These are phyloP conservation scores for Lanzia echinophila DNA, from an alignment of 2,329 filamentous ascomycete genomes.

Conservation along the genomic window DNA sequence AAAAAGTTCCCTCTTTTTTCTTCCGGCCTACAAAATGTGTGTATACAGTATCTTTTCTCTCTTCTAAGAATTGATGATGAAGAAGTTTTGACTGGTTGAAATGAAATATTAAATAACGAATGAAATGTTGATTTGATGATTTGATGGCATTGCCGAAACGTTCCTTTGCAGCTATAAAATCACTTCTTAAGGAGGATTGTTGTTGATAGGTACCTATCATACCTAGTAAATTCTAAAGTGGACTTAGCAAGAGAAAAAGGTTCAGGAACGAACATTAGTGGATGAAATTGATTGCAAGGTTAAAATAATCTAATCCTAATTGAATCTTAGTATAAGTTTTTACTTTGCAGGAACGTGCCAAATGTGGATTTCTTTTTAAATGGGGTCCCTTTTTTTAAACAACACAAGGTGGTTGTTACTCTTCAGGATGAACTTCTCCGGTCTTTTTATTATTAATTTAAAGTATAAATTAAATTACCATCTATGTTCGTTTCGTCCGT, in stretches of 20 bases:
- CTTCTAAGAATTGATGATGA: no score
- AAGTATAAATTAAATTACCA: background rate
- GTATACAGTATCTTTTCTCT: no score
- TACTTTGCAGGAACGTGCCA: conserved; percentile 1
- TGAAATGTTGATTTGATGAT: conserved; percentile 3
- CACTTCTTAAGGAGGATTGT: no score
- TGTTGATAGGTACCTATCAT: background rate
- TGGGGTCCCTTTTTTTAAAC: no score
- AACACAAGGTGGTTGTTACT: background rate
- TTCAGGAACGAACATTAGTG: background rate
- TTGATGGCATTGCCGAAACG: conserved; percentile 14
- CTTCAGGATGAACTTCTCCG: conserved; percentile 2
- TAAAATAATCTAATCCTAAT: background rate
- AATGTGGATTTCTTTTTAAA: background rate
- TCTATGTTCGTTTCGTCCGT: background rate
- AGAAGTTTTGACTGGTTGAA: background rate
- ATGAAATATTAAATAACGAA: background rate
- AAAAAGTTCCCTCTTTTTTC: conserved; percentile 1
- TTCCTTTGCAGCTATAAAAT: conserved; percentile 6
- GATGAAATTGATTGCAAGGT: background rate
- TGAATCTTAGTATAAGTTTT: background rate
- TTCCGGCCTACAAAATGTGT: conserved; percentile 1
- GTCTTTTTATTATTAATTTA: background rate
- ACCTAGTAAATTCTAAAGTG: background rate
- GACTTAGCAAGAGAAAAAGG: background rate